A percentile compares a stretch with the other conserved stretches of the same genome.
Evolutionary conservation across 805 yeast genomes (phyloP).

Genomic region (Deakozyma indianensis): DNA sequence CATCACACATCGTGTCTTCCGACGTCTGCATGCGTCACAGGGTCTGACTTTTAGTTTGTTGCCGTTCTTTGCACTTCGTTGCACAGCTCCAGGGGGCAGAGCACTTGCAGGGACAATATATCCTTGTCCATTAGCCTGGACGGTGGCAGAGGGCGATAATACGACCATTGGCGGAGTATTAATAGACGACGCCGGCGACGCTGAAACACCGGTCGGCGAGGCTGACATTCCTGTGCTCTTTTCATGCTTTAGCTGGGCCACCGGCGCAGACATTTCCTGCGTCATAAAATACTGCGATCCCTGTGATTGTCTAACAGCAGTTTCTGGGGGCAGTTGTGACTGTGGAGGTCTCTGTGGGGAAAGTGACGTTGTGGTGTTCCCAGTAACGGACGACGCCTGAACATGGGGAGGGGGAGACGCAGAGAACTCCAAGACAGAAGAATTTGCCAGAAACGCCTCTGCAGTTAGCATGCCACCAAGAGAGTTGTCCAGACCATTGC

Average conservation of each 20-base stretch:
- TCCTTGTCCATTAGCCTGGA: neutral
- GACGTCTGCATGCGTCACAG: slow-evolving; percentile 73
- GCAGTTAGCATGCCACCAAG: neutral
- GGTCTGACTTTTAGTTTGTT: slow-evolving; percentile 29
- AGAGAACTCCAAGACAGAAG: neutral
- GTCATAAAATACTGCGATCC: no score
- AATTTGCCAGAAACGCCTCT: neutral
- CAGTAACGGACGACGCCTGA: no score
- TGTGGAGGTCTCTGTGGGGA: no score
- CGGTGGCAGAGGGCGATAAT: neutral
- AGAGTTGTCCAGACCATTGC: neutral
- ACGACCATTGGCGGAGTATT: neutral
- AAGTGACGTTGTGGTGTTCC: no score
- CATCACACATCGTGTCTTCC: slow-evolving; percentile 70
- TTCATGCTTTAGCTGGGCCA: no score
- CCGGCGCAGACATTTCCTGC: no score
- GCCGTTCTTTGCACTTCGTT: neutral
- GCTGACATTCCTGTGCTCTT: no score
- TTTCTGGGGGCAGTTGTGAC: no score
- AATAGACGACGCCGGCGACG: neutral
- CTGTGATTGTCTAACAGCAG: no score
- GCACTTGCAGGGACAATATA: slow-evolving; percentile 1
- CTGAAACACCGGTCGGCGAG: no score
- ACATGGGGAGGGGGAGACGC: no score
- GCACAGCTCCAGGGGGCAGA: slow-evolving; percentile 2